phyloP scores from a whole-genome alignment of 768 basidiomycete genomes.

The Hirschioporus abietinus region DNA sequence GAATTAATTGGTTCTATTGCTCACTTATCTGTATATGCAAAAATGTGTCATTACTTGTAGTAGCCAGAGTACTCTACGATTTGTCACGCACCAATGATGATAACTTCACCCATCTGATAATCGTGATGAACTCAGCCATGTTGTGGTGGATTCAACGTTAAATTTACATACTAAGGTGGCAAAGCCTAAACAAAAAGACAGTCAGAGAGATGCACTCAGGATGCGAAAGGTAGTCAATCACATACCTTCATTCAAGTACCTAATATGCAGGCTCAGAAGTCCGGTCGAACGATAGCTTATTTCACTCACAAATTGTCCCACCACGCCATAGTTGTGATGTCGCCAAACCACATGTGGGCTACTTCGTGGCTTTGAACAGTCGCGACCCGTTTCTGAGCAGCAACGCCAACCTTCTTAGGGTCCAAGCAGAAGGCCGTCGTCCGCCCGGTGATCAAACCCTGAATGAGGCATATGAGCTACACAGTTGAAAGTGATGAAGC shows the following conservation, averaged over 20 bases:
- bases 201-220: too few species aligned
- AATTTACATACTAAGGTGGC: conserved; percentile 61
- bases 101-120: conserved; percentile 78
- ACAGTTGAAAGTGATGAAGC: background rate
- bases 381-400: conserved; percentile 76
- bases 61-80: conserved; percentile 3
- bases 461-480: conserved; percentile 7
- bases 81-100: conserved; percentile 57
- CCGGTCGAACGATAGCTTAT: background rate
- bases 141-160: background rate
- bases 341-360: conserved; percentile 87
- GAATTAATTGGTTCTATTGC: conserved; percentile 13
- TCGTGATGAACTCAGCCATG: conserved; percentile 4
- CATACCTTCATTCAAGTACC: conserved; percentile 68
- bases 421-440: conserved; percentile 79
- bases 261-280: background rate
- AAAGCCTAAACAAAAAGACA: conserved; percentile 47
- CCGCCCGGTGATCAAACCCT: conserved; percentile 85
- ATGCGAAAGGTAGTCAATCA: too few species aligned
- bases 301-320: conserved; percentile 61
- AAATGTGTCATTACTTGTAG: conserved; percentile 12
- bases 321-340: conserved; percentile 93
- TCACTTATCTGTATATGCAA: conserved; percentile 44
- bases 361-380: conserved; percentile 81
- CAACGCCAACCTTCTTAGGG: conserved; percentile 64